A percentile compares a stretch with the other conserved stretches of the same genome.
phyloP scores from a whole-genome alignment of 176 grass and related monocot species.

The Coix lacrymajobi region DNA sequence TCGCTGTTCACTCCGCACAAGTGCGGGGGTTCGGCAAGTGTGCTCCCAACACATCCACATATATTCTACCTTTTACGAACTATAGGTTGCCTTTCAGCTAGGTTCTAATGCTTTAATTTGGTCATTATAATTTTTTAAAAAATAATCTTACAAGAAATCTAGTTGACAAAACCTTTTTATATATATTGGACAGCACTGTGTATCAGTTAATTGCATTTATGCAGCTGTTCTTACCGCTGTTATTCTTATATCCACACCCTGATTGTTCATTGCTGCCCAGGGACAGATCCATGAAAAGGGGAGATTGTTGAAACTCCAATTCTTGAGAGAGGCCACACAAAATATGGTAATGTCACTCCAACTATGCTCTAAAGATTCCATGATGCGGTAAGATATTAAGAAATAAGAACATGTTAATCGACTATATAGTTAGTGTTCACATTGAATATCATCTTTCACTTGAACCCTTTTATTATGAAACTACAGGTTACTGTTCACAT shows the following conservation, averaged over 20 bases:
- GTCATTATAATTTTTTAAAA: background rate
- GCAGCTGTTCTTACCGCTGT: background rate
- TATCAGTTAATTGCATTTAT: background rate
- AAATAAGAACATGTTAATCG: background rate
- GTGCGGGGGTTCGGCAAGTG: too few species aligned
- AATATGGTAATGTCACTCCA: background rate
- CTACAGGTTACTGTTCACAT: background rate
- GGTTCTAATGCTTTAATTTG: background rate
- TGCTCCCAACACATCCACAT: too few species aligned
- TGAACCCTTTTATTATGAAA: background rate
- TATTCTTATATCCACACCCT: background rate
- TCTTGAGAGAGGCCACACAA: background rate
- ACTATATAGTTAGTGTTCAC: background rate
- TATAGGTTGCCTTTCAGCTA: background rate
- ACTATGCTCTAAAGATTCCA: background rate
- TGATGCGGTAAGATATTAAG: background rate
- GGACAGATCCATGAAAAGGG: background rate
- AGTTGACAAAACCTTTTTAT: background rate
- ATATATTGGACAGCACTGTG: background rate
- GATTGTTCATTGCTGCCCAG: background rate
- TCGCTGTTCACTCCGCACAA: too few species aligned
- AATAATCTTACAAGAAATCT: background rate
- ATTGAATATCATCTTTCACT: background rate
- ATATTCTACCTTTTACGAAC: background rate
- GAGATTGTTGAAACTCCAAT: background rate